Percentiles rank a stretch among this genome's conserved stretches.
Evolutionary conservation across 495 filamentous ascomycete genomes (phyloP).

Genomic region (Tuber umbilicatum): DNA sequence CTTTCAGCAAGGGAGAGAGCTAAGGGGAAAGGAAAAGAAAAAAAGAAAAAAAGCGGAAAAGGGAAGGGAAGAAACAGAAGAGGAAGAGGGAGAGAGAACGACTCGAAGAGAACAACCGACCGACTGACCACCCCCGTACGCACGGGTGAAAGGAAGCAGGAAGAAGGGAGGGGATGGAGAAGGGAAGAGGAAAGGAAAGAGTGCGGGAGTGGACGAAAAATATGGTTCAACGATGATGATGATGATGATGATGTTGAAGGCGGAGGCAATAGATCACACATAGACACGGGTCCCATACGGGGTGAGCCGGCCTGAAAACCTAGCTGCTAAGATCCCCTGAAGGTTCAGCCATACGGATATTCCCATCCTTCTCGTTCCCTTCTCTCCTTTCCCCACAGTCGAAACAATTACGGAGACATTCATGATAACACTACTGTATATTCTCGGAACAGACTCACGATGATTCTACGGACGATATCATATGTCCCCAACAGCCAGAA

Average conservation of each 20-base stretch:
- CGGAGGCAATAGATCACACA: background rate
- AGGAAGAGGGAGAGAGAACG: slow-evolving; percentile 13
- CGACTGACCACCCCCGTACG: slow-evolving; percentile 3
- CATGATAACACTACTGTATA: background rate
- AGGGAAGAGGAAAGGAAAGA: background rate
- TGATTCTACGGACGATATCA: background rate
- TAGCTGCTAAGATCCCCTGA: background rate
- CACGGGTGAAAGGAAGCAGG: slow-evolving; percentile 25
- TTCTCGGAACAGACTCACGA: background rate
- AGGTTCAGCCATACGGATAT: background rate
- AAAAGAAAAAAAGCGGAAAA: slow-evolving; percentile 11
- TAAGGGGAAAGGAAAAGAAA: slow-evolving; percentile 4
- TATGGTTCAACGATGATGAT: slow-evolving; percentile 1
- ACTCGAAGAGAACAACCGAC: background rate
- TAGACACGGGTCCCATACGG: background rate
- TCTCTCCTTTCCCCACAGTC: background rate
- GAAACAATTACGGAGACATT: background rate
- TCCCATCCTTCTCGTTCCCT: background rate
- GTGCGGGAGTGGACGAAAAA: slow-evolving; percentile 3
- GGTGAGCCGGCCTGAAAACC: background rate
- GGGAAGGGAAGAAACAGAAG: slow-evolving; percentile 22
- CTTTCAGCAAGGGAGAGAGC: background rate
- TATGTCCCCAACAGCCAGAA: background rate
- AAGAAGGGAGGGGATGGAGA: slow-evolving; percentile 15
- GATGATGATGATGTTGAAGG: background rate